phyloP scores from a whole-genome alignment of 495 filamentous ascomycete genomes.

The Aspergillus nidulans region DNA sequence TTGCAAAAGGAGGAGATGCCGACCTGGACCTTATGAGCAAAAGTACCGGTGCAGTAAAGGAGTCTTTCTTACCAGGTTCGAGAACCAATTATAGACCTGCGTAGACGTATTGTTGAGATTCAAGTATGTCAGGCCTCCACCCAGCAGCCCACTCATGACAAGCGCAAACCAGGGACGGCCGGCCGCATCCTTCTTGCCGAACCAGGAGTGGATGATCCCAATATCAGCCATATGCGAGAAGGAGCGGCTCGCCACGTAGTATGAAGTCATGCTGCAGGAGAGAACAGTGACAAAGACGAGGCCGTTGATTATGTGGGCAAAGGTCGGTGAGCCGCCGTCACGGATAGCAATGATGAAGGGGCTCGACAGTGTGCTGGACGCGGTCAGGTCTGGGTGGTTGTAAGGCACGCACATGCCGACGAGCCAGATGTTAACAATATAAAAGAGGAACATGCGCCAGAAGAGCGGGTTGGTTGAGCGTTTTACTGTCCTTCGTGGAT shows the following conservation, averaged over 20 bases:
- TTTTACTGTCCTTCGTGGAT: slow-evolving; percentile 23
- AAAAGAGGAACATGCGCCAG: slow-evolving; percentile 31
- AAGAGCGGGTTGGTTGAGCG: slow-evolving; percentile 26
- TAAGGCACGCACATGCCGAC: slow-evolving; percentile 30
- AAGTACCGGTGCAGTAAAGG: not conserved
- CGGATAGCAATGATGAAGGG: slow-evolving; percentile 30
- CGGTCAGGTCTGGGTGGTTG: slow-evolving; percentile 16
- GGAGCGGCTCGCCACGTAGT: slow-evolving; percentile 27
- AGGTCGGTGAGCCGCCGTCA: slow-evolving; percentile 18
- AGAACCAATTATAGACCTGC: slow-evolving; percentile 26
- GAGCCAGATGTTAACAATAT: slow-evolving; percentile 29
- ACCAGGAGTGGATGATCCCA: slow-evolving; percentile 23
- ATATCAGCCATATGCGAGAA: slow-evolving; percentile 25
- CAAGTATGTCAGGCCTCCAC: slow-evolving; percentile 27
- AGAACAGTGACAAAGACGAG: slow-evolving; percentile 30
- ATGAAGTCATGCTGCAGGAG: slow-evolving; percentile 27
- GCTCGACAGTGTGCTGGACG: slow-evolving; percentile 24
- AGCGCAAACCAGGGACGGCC: slow-evolving; percentile 24
- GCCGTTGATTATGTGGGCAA: slow-evolving; percentile 27
- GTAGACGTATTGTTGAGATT: slow-evolving; percentile 21
- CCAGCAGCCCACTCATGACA: slow-evolving; percentile 20
- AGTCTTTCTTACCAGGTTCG: slow-evolving; percentile 19
- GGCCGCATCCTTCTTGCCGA: slow-evolving; percentile 23
- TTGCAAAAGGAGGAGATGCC: slow-evolving; percentile 26
- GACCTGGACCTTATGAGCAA: slow-evolving; percentile 17